phyloP scores from a whole-genome alignment of 1,284 basidiomycete species.

The Flammula alnicola region DNA sequence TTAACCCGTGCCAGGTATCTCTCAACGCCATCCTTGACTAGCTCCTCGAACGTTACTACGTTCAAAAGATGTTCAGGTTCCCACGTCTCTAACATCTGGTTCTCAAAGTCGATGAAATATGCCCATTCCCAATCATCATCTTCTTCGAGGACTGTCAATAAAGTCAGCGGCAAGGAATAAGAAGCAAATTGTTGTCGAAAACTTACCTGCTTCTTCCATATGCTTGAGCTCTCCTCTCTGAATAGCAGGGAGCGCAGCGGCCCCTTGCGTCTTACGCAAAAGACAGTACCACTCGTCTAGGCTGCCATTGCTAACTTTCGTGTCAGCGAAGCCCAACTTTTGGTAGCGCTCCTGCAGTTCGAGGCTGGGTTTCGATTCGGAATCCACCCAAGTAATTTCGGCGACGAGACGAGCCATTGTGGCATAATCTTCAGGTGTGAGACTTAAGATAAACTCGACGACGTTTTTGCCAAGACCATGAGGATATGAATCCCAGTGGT shows the following conservation, averaged over 20 bases:
- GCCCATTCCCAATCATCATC: slow-evolving; percentile 5
- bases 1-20: too few species aligned
- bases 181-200: too few species aligned
- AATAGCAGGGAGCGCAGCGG: too few species aligned
- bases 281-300: too few species aligned
- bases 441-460: background rate
- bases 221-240: too few species aligned
- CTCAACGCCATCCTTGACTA: background rate
- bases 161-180: background rate
- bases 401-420: background rate
- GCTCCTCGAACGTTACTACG: background rate
- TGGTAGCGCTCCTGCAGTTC: slow-evolving; percentile 8
- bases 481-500: slow-evolving; percentile 9
- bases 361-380: background rate
- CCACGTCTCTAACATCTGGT: slow-evolving; percentile 6
- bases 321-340: too few species aligned
- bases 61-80: background rate
- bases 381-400: slow-evolving; percentile 2
- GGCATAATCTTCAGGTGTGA: slow-evolving; percentile 2
- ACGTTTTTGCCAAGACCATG: background rate
- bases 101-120: slow-evolving; percentile 12
- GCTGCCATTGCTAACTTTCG: too few species aligned
- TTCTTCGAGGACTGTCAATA: background rate
- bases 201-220: too few species aligned
- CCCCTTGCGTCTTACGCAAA: too few species aligned